Percentiles rank a stretch among this genome's conserved stretches.
phyloP scores from a whole-genome alignment of 2,329 filamentous ascomycete genomes.

The Aspergillus sp. region DNA sequence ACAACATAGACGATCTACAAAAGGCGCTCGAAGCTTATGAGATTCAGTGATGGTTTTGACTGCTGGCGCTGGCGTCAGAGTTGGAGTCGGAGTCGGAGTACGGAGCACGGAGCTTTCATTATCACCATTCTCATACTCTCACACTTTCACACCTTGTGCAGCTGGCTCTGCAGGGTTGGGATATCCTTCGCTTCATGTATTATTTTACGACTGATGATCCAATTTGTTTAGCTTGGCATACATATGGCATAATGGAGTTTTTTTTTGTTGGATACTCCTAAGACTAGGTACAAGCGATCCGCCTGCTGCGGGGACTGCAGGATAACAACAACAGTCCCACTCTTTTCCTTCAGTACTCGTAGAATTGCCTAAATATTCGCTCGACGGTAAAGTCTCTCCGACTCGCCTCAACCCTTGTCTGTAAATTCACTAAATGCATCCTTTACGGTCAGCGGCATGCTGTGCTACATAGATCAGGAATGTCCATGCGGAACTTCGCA shows the following conservation, averaged over 20 bases:
- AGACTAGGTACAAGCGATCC: neutral
- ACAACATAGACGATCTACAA: conserved; percentile 45
- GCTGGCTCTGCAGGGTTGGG: neutral
- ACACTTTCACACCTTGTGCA: neutral
- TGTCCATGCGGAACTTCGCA: conserved; percentile 2
- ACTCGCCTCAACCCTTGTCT: no score
- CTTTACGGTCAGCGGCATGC: no score
- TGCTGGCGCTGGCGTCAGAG: neutral
- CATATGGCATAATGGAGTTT: neutral
- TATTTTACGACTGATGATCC: neutral
- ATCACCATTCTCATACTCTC: neutral
- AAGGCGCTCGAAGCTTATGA: conserved; percentile 47
- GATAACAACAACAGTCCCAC: neutral
- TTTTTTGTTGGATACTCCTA: neutral
- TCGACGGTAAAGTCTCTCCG: no score
- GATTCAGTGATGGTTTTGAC: conserved; percentile 30
- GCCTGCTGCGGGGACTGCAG: neutral
- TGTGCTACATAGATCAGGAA: neutral
- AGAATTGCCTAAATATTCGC: no score
- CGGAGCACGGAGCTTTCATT: neutral
- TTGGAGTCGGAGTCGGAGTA: neutral
- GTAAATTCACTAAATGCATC: no score
- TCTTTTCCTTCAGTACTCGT: neutral
- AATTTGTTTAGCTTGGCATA: neutral
- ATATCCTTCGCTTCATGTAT: neutral